Evolutionary conservation across 192 early-diverging fungal species (phyloP).

Genomic region (Mortierella antarctica): DNA sequence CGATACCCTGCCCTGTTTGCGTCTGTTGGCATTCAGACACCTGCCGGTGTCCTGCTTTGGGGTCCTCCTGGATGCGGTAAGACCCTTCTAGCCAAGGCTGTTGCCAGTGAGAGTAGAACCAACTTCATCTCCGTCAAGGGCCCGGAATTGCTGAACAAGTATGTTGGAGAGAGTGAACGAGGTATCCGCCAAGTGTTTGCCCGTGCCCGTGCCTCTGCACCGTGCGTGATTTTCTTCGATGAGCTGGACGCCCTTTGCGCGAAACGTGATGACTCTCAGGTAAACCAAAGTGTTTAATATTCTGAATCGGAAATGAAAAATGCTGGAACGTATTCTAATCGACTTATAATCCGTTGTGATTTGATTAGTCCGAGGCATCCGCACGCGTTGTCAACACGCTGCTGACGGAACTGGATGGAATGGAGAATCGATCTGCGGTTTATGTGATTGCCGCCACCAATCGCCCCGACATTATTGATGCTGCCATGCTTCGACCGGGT

Average conservation of each 20-base stretch:
- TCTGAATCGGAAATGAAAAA: not conserved
- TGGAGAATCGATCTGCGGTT: constrained; percentile 87
- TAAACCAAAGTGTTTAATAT: constrained; percentile 47
- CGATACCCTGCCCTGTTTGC: constrained; percentile 89
- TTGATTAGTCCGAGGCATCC: constrained; percentile 79
- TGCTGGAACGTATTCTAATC: not conserved
- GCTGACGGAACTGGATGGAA: constrained; percentile 96
- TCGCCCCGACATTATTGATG: constrained; percentile 96
- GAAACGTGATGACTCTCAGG: constrained; percentile 89
- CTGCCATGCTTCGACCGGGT: constrained; percentile 97
- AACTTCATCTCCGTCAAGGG: constrained; percentile 99
- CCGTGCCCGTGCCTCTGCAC: constrained; percentile 90
- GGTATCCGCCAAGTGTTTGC: constrained; percentile 96
- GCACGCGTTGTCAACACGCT: constrained; percentile 98
- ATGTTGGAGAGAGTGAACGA: constrained; percentile 98
- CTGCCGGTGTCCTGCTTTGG: constrained; percentile 95
- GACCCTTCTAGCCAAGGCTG: constrained; percentile 96
- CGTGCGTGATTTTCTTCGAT: constrained; percentile 99
- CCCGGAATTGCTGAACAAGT: constrained; percentile 98
- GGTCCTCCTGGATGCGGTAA: constrained; percentile 99
- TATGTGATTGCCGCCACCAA: constrained; percentile 99
- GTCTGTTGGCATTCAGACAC: constrained; percentile 88
- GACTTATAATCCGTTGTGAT: not conserved
- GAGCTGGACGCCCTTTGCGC: constrained; percentile 96
- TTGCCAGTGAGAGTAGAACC: constrained; percentile 96